These are phyloP conservation scores for Aspergillus japonicus DNA, from an alignment of 2,329 filamentous ascomycete species.

Conservation along the genomic window DNA sequence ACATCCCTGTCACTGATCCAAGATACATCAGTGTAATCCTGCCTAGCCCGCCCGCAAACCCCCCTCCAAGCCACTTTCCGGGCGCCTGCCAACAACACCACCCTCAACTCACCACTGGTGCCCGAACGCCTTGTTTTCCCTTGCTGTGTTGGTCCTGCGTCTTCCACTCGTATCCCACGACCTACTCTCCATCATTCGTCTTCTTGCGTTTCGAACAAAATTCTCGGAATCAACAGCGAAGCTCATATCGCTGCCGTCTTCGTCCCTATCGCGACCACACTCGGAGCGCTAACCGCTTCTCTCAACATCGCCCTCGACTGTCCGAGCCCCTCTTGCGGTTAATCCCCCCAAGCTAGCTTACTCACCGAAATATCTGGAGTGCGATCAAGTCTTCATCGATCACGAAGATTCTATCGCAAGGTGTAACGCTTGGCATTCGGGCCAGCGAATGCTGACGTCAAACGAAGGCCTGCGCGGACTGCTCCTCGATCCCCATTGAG, in stretches of 20 bases:
- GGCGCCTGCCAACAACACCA: slow-evolving; percentile 29
- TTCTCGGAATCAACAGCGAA: not conserved
- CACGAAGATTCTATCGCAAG: slow-evolving; percentile 6
- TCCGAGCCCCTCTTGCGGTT: slow-evolving; percentile 2
- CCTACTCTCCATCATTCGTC: slow-evolving; percentile 1
- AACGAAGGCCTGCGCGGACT: slow-evolving; percentile 31
- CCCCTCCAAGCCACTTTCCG: slow-evolving; percentile 30
- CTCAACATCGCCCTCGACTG: not conserved
- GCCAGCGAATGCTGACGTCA: slow-evolving; percentile 39
- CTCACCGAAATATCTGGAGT: not conserved
- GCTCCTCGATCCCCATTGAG: slow-evolving; percentile 38
- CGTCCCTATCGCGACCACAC: slow-evolving; percentile 1
- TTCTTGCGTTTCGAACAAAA: slow-evolving; percentile 15
- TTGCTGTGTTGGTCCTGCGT: slow-evolving; percentile 27
- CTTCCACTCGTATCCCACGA: slow-evolving; percentile 11
- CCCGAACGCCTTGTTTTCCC: slow-evolving; percentile 37
- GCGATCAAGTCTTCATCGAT: not conserved
- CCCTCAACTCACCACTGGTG: slow-evolving; percentile 32
- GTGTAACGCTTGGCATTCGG: slow-evolving; percentile 13
- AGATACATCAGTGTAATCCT: slow-evolving; percentile 24
- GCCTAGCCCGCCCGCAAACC: slow-evolving; percentile 12
- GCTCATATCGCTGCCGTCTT: slow-evolving; percentile 21
- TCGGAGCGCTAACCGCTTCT: not conserved
- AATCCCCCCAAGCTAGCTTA: not conserved
- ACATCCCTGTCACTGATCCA: slow-evolving; percentile 36